Evolutionary conservation across 805 yeast species (phyloP), one percentile per base, ranked within the genome.

Genomic region (Metschnikowia rubicola): DNA sequence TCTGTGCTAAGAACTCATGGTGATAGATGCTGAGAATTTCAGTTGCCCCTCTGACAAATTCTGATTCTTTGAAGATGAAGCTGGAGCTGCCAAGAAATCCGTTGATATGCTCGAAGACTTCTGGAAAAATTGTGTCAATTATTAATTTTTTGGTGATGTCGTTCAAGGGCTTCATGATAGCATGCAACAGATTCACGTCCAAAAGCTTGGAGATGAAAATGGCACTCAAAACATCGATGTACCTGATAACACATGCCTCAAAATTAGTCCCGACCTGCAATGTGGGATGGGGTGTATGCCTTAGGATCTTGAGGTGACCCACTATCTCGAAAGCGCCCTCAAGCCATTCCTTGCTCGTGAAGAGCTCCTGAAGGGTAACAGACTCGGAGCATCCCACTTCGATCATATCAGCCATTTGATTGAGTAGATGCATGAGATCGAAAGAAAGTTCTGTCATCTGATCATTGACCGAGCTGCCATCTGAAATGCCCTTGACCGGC

Each of bases 251-350:
- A 28, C 63, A 57, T 4, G 43, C 31, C 13, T 50, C 41, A 36
- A 65, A 53, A 53, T 45, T 49, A 44, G 26, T 42, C 31, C 11
- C 39, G 26, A 62, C 46, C 3, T 58, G 61, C 12, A 53, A 36
- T 21, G 56, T 46, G n/a, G 52, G 36, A 67, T 71, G 64, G 6
- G 56, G 50, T 10, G 43, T 42, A 12, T 38, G 41, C n/a, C 28
- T 29, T 7, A 61, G 39, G 9, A 68, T 45, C 38, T 59, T 61
- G 10, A 71, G 47, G 37, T 69, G 65, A 1, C 71, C 74, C 15
- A 70, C 48, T 8, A 70, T 51, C 43, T 71, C 76, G 50, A 69
- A 66, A 0, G 65, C 51, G 2, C 75, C 71, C 41, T 71, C 76
- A 4, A 72, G 47, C 65, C 72, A 72, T 10, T 59, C 67, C 39